Evolutionary conservation across 1,139 yeast genomes (phyloP), one percentile per base, ranked within the genome.

Genomic region (Sugiyamaella novakii): DNA sequence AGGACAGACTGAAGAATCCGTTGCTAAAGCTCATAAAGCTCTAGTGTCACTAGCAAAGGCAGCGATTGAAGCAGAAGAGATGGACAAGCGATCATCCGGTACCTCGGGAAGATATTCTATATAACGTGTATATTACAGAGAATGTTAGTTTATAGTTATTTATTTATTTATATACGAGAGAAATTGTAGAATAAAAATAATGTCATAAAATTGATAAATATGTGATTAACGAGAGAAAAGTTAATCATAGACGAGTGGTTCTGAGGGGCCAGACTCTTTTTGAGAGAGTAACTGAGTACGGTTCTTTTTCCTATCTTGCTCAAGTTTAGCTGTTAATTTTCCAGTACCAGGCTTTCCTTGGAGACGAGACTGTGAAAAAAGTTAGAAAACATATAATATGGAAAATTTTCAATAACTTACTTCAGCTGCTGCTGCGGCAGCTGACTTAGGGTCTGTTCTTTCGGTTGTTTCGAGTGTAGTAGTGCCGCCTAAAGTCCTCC

Each of bases 1-100:
- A 65, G 92, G 94, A 2, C 77, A 79, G 21, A 79, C 83, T 3
- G 85, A 83, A 50, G 68, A 71, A 12, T 76, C 84, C 4, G 88
- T 91, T 1, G 69, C 73, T 18, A 75, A 79, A 33, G 95, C 96
- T 1, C 84, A 85, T 54, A 76, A 73, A 19, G 68, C 84, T 54
- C 72, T 89, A 39, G 79, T 84, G 47, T 77, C 77, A 29, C 70
- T 77, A 34, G 80, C 87, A 61, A 72, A 83, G 8, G 80, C 77
- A 49, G 92, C 87, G 1, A 70, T 84, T 41, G 76, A 76, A 47
- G 59, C 64, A 5, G 76, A 75, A 2, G 69, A 70, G 34, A 74
- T 71, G 30, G 81, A 76, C 11, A 63, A 62, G n/a, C 64, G 63
- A 50, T 56, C 60, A 50, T 73, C 73, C 0, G 59, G 65, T 0